Base-by-base conservation (phyloP, 192 early-diverging fungal genomes). In the Bifiguratus adelaidae region DNA sequence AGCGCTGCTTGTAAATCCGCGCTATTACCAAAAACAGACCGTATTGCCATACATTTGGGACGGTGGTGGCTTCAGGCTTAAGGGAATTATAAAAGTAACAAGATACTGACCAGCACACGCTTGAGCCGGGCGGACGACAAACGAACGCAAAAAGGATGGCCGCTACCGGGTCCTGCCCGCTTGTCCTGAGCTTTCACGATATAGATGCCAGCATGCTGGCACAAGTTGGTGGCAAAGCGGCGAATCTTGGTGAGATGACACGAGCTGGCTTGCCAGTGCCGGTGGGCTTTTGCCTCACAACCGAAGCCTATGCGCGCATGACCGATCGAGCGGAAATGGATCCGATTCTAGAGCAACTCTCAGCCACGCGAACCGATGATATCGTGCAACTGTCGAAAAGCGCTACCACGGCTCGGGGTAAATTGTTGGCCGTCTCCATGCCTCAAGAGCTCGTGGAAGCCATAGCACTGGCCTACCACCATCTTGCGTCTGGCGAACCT, bases 221-320 rank as follows among this genome's bases (percentile, higher is more conserved):
- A 1, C 15, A 11, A 30, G 44, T 45, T 11, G 44, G 44, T 6
- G 44, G 44, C 9, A 45, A 45, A 29, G 44, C 28, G 29, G 44
- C 44, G 3, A 45, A 45, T 28, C 7, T 45, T 12, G 44, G 44
- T 4, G 44, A 45, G 27, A 30, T 45, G 44, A 21, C 22, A 18
- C 29, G 20, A 15, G 44, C 44, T 2, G 44, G 44, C 29, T 30
- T 45, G 16, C 44, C 44, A 0, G 44, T 45, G 29, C 44, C 44
- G 9, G 22, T 30, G 18, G 44, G 44, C 13, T 30, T 45, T n/a
- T 45, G 44, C 44, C 29, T 45, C 4, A 45, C 44, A 18, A 4
- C 12, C 4, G 25, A 26, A 9, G 29, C 29, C 27, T 9, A 45
- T 6, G 6, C 44, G 2, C 21, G 29, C 16, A 20, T 45, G 7